phyloP scores from a whole-genome alignment of 306 rosid species.

The Sindora glabra region DNA sequence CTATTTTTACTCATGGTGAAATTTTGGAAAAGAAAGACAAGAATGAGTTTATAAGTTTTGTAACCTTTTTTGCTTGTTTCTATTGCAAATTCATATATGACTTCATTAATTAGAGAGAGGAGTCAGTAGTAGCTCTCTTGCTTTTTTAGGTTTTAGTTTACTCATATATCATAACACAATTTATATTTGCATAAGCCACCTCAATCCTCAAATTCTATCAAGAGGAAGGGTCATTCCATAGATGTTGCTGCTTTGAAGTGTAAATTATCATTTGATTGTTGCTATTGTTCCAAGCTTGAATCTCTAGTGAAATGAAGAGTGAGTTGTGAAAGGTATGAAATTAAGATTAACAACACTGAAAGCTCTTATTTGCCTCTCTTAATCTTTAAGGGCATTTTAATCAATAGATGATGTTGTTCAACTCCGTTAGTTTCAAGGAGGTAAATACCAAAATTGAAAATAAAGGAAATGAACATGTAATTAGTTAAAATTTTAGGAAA shows the following conservation, averaged over 20 bases:
- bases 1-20: conserved; percentile 4
- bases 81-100: conserved; percentile 44
- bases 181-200: conserved; percentile 51
- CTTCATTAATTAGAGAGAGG: conserved; percentile 42
- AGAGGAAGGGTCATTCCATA: conserved; percentile 58
- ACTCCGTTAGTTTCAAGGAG: no score
- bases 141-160: conserved; percentile 55
- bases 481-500: no score
- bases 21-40: conserved; percentile 28
- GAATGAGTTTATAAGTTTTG: conserved; percentile 15
- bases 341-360: no score
- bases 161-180: conserved; percentile 38
- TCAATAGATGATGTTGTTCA: no score
- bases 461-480: no score
- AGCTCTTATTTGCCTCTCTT: no score
- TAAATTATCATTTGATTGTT: conserved; percentile 39
- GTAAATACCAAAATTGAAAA: no score
- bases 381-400: no score
- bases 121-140: conserved; percentile 24
- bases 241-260: conserved; percentile 33
- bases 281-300: conserved; percentile 80
- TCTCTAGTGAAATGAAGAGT: no score
- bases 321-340: no score
- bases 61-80: conserved; percentile 34
- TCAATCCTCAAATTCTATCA: conserved; percentile 39